Conservation (phyloP, 169 alveolate genomes). For the Perkinsus marinus region DNA sequence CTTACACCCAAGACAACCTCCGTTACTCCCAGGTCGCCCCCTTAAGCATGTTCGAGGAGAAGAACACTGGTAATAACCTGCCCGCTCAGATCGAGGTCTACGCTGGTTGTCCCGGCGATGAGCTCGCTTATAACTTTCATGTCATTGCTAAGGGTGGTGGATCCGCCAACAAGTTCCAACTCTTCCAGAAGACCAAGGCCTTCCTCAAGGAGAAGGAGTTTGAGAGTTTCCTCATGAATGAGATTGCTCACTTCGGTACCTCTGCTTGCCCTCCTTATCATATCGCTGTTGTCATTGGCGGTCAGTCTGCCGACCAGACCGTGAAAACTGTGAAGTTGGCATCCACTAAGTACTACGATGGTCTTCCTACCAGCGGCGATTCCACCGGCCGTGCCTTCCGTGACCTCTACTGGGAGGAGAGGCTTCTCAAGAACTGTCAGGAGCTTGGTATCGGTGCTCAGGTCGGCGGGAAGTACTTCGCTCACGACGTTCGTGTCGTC, state of each 20-base stretch:
- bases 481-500: slow-evolving; percentile 71
- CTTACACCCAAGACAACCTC: slow-evolving; percentile 53
- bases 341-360: slow-evolving; percentile 55
- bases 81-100: slow-evolving; percentile 66
- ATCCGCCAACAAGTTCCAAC: slow-evolving; percentile 66
- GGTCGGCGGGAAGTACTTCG: slow-evolving; percentile 73
- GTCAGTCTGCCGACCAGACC: slow-evolving; percentile 68
- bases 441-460: slow-evolving; percentile 75
- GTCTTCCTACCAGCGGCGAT: slow-evolving; percentile 53
- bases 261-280: slow-evolving; percentile 81
- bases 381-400: slow-evolving; percentile 58
- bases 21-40: slow-evolving; percentile 69
- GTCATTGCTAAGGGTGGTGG: slow-evolving; percentile 76
- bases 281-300: slow-evolving; percentile 68
- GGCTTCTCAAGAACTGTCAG: slow-evolving; percentile 15
- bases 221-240: slow-evolving; percentile 42
- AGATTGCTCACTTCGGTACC: slow-evolving; percentile 60
- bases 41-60: slow-evolving; percentile 61
- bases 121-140: slow-evolving; percentile 40
- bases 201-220: slow-evolving; percentile 45
- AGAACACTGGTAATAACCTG: slow-evolving; percentile 62
- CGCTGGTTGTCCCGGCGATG: slow-evolving; percentile 21
- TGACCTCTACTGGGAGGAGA: slow-evolving; percentile 49
- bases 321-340: slow-evolving; percentile 70
- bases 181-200: slow-evolving; percentile 63